Conservation (phyloP, 1,284 basidiomycete genomes). For the Singerocomus inundabilis region DNA sequence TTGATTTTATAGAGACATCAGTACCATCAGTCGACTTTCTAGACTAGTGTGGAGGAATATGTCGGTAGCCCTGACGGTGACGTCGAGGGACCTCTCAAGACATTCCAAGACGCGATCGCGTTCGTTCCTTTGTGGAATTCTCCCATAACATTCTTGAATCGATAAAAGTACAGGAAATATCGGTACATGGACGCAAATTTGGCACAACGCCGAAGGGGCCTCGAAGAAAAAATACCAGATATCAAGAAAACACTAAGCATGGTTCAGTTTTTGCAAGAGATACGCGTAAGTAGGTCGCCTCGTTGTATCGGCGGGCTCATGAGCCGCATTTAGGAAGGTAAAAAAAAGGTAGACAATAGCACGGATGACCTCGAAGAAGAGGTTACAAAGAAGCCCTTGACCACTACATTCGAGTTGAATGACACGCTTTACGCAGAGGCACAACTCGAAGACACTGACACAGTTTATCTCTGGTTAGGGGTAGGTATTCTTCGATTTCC, state of each 20-base stretch:
- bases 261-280: conserved; percentile 80
- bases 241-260: conserved; percentile 91
- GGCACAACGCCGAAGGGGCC: conserved; percentile 71
- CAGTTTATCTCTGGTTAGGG: conserved; percentile 94
- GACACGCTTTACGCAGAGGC: conserved; percentile 96
- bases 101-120: conserved; percentile 93
- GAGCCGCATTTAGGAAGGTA: conserved; percentile 51
- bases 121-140: conserved; percentile 41
- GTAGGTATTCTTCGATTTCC: conserved; percentile 52
- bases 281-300: conserved; percentile 49
- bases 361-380: conserved; percentile 45
- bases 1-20: not conserved
- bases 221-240: conserved; percentile 96
- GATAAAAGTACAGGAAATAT: conserved; percentile 77
- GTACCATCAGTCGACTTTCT: conserved; percentile 9
- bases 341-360: conserved; percentile 42
- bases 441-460: conserved; percentile 81
- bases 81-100: conserved; percentile 76
- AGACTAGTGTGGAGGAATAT: conserved; percentile 86
- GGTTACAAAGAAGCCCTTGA: conserved; percentile 53
- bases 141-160: conserved; percentile 20
- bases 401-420: conserved; percentile 92
- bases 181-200: conserved; percentile 95
- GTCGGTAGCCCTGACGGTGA: conserved; percentile 80
- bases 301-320: not conserved